phyloP scores from a whole-genome alignment of 805 yeast species.

The Teunomyces funiuensis region DNA sequence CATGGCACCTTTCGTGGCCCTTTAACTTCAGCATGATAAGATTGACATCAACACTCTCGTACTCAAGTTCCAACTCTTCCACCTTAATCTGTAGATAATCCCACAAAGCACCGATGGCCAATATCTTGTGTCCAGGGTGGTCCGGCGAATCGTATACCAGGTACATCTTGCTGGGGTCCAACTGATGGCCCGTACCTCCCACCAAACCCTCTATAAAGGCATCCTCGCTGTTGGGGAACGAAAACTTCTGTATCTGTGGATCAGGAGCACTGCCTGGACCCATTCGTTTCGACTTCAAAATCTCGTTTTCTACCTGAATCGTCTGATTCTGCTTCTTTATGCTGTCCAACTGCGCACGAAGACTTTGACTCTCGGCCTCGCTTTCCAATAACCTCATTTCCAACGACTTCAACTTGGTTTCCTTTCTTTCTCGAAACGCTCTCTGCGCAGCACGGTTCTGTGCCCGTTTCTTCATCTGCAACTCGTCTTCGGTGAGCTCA shows the following conservation, averaged over 20 bases:
- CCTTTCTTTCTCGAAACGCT: slow-evolving; percentile 82
- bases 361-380: slow-evolving; percentile 51
- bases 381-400: slow-evolving; percentile 57
- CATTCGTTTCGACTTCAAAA: slow-evolving; percentile 39
- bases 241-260: slow-evolving; percentile 17
- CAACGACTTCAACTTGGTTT: slow-evolving; percentile 65
- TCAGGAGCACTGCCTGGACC: not conserved
- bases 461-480: slow-evolving; percentile 62
- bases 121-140: slow-evolving; percentile 46
- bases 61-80: slow-evolving; percentile 46
- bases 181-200: slow-evolving; percentile 22
- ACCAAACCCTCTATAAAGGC: slow-evolving; percentile 34
- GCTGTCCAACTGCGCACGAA: slow-evolving; percentile 49
- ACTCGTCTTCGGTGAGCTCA: slow-evolving; percentile 39
- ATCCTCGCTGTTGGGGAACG: slow-evolving; percentile 35
- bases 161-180: slow-evolving; percentile 21
- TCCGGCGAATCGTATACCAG: slow-evolving; percentile 37
- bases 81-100: slow-evolving; percentile 59
- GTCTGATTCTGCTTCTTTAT: slow-evolving; percentile 55
- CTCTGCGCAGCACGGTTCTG: slow-evolving; percentile 87
- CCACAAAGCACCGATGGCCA: slow-evolving; percentile 82
- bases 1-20: slow-evolving; percentile 77
- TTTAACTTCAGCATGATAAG: slow-evolving; percentile 56
- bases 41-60: slow-evolving; percentile 52
- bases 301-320: slow-evolving; percentile 62